Conservation (phyloP, 129 eudicot species). For the Gnaphalium uliginosum region DNA sequence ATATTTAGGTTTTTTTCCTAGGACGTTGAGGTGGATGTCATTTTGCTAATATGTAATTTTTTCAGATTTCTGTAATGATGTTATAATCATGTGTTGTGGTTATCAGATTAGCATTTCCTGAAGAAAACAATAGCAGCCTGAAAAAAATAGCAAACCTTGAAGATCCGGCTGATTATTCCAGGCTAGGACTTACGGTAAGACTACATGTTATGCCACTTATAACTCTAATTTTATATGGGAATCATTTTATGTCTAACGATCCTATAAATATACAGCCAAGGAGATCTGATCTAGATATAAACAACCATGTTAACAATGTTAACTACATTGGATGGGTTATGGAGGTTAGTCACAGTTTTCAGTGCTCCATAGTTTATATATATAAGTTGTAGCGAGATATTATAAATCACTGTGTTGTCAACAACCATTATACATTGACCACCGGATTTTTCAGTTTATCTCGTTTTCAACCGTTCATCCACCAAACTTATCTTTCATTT, state of each 20-base stretch:
- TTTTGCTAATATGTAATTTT: background rate
- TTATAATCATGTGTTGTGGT: background rate
- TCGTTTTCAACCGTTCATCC: background rate
- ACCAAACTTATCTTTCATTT: background rate
- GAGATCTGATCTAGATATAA: slow-evolving; percentile 87
- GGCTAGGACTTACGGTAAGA: slow-evolving; percentile 44
- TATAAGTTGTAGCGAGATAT: background rate
- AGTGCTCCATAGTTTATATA: background rate
- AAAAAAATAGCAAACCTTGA: slow-evolving; percentile 1
- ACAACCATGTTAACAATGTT: slow-evolving; percentile 89
- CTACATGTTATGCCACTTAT: background rate
- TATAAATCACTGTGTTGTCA: background rate
- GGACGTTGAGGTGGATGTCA: slow-evolving; percentile 5
- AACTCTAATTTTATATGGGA: background rate
- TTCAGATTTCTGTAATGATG: background rate
- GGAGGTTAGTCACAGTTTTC: slow-evolving; percentile 50
- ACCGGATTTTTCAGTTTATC: background rate
- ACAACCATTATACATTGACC: background rate
- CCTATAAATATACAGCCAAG: slow-evolving; percentile 53
- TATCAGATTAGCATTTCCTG: background rate
- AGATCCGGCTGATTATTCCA: slow-evolving; percentile 12
- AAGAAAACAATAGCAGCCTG: background rate
- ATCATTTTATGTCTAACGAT: slow-evolving; percentile 7
- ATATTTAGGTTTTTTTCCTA: slow-evolving; percentile 6
- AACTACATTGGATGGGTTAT: slow-evolving; percentile 82